These are phyloP conservation scores for Populus euphratica DNA, from an alignment of 345 rosid genomes.

Conservation along the genomic window DNA sequence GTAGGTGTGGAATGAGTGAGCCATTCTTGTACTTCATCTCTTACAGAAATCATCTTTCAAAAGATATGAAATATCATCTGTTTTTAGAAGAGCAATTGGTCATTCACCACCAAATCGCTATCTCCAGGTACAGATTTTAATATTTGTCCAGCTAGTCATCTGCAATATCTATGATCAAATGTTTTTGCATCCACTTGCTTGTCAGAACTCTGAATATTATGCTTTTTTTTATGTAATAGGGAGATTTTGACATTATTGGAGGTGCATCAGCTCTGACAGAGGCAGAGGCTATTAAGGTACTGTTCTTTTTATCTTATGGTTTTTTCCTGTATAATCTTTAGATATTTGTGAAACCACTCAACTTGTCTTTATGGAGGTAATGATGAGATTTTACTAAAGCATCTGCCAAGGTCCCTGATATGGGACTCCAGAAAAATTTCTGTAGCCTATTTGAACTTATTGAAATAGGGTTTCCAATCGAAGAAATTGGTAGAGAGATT, in stretches of 20 bases:
- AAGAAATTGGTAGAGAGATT: background rate
- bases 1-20: background rate
- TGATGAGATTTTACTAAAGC: background rate
- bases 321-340: background rate
- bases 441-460: background rate
- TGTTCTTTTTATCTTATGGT: background rate
- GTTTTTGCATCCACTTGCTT: constrained; percentile 1
- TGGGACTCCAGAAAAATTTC: background rate
- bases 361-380: background rate
- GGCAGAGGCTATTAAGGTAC: constrained; percentile 83
- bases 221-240: constrained; percentile 45
- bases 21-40: constrained; percentile 12
- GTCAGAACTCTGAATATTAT: constrained; percentile 14
- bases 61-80: constrained; percentile 75
- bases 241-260: constrained; percentile 91
- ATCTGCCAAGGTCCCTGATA: background rate
- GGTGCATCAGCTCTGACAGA: constrained; percentile 84
- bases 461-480: background rate
- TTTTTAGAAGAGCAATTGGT: constrained; percentile 86
- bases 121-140: constrained; percentile 59
- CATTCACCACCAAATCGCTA: constrained; percentile 89
- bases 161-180: background rate
- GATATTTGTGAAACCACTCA: background rate
- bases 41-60: constrained; percentile 83
- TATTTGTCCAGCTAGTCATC: background rate